Base-by-base conservation (phyloP, 768 basidiomycete genomes). In the Hericium rajendrae region DNA sequence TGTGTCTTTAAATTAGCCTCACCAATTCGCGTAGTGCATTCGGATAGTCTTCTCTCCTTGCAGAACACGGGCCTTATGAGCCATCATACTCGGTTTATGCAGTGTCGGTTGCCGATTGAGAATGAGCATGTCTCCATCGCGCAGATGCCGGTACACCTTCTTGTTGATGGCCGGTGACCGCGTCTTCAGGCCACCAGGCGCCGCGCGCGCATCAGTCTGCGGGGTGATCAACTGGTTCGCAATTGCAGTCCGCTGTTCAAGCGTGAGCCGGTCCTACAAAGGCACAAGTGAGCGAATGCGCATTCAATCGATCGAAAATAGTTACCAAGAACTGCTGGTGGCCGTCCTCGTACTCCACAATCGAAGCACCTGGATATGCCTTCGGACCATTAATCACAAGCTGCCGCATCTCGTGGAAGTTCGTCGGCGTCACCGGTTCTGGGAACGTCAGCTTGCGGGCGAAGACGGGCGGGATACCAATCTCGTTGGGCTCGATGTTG, bases 11-110 rank as follows among this genome's bases (percentile, higher is more conserved):
- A n/a, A n/a, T n/a, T n/a, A n/a, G n/a, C n/a, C n/a, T 54, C 58
- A 95, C 94, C 95, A 99, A 67, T 99, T 99, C 24, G 97, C 95
- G 68, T 99, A 99, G 74, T 99, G 97, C 94, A 99, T 94, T 13
- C 97, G 83, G 68, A 99, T 98, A 0, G 97, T 98, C 77, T 97
- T 99, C 73, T 99, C 97, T 24, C 95, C 97, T 60, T 85, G 81
- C 60, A 99, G 70, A 18, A 98, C 88, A 57, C 86, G 86, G 15
- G 95, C 95, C 64, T 83, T 88, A 69, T 99, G 97, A 8, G 86
- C 87, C 97, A 99, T 99, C 95, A 99, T 99, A 77, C 91, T 93
- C 20, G 97, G 95, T 68, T 99, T 99, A 70, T 99, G 97, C 54
- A 99, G 78, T 1, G 97, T 98, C 6, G 97, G 97, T 75, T 99